Base-by-base conservation (phyloP, 2,329 filamentous ascomycete species). In the Fusarium liriodendri region DNA sequence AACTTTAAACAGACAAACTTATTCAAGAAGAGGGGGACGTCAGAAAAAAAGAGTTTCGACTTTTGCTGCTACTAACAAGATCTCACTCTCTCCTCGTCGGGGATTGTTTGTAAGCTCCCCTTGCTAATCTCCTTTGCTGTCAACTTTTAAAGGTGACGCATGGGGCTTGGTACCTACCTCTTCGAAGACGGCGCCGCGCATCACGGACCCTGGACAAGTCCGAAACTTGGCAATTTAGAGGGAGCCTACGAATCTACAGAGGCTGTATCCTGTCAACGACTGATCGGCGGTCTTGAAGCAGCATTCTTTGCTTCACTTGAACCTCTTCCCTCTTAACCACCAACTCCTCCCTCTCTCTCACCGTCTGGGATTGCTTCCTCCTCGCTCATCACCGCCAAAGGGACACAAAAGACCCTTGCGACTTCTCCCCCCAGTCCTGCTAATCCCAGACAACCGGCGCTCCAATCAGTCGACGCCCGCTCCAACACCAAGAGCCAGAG, bases 371-470 rank as follows among this genome's bases (percentile, higher is more conserved):
- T 50, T 50, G 45, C 47, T 32, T n/a, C 33, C 20, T 22, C 37
- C n/a, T 22, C 29, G 16, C 55, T 45, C 32, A 20, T 52, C 60
- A 66, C 58, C 60, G 64, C 61, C 18, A 29, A 29, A 59, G 64
- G 72, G 76, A 76, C 22, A 45, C 45, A 72, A 70, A 66, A 60
- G 62, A 74, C 66, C 76, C 74, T 74, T 69, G 72, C 57, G 10
- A 20, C 2, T 42, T 20, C 10, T 14, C 50, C 32, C 52, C 32
- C 52, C 60, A 55, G 18, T 58, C 47, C 55, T 64, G 52, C 66
- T 64, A 69, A 73, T 78, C 74, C 72, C 69, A 71, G 68, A 77
- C 76, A 58, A 66, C 76, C 27, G 70, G 74, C 72, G 70, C 76
- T 69, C 69, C 74, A 77, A 78, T 76, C 72, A 76, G 67, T 76